Evolutionary conservation across 2,329 filamentous ascomycete genomes (phyloP).

Genomic region (Fusarium aywerte): DNA sequence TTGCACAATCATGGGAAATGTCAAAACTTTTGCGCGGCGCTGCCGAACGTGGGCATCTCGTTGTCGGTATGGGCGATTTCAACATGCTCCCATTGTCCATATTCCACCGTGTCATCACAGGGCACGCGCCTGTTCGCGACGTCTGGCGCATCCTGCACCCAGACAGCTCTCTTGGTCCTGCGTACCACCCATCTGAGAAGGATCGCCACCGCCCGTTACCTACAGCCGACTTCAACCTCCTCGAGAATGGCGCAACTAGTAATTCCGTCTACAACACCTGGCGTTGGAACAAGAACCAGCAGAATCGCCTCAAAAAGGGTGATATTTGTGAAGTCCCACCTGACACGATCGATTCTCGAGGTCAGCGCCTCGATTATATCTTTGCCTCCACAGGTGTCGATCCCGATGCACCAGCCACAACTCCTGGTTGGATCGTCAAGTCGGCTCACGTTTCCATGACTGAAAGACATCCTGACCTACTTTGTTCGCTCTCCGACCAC

Average conservation of each 20-base stretch:
- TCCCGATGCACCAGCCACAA: slow-evolving; percentile 47
- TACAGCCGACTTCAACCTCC: slow-evolving; percentile 79
- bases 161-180: slow-evolving; percentile 81
- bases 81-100: slow-evolving; percentile 94
- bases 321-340: slow-evolving; percentile 69
- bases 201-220: slow-evolving; percentile 74
- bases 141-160: slow-evolving; percentile 88
- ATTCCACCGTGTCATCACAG: slow-evolving; percentile 83
- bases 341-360: slow-evolving; percentile 74
- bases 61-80: slow-evolving; percentile 90
- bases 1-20: slow-evolving; percentile 94
- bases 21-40: slow-evolving; percentile 88
- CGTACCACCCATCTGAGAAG: slow-evolving; percentile 73
- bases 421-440: slow-evolving; percentile 73
- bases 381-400: slow-evolving; percentile 73
- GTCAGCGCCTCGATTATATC: slow-evolving; percentile 94
- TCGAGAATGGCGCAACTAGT: slow-evolving; percentile 86
- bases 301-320: slow-evolving; percentile 71
- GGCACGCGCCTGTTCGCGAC: slow-evolving; percentile 81
- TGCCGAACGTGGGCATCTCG: slow-evolving; percentile 81
- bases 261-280: slow-evolving; percentile 91
- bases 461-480: slow-evolving; percentile 80
- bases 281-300: slow-evolving; percentile 82
- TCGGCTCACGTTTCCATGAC: slow-evolving; percentile 81
- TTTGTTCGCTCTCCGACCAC: slow-evolving; percentile 92